Evolutionary conservation across 2,329 filamentous ascomycete species (phyloP), one percentile per base, ranked within the genome.

Genomic region (Colletotrichum sp.): DNA sequence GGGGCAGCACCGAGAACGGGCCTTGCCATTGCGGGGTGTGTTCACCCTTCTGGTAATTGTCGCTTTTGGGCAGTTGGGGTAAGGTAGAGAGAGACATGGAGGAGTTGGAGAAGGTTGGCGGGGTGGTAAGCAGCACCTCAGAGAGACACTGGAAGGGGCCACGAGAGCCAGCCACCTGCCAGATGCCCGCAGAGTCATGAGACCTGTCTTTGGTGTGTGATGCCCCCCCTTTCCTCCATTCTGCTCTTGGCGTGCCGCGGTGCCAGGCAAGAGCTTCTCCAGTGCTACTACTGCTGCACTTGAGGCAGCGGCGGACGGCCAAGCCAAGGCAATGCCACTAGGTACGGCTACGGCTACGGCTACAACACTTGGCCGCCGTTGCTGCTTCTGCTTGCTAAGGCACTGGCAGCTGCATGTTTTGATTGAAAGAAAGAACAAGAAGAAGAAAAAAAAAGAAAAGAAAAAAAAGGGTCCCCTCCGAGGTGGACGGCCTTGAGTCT

Each of bases 111-210:
- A 68, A 61, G 32, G 59, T 52, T 39, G 68, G 34, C 25, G 55
- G 22, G 44, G 44, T 49, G 44, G 44, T 22, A 49, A 49, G 44
- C 44, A 49, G 44, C 44, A 49, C 6, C 11, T n/a, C 44, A 39
- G 59, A 30, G 59, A 57, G 57, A 39, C 36, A 39, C 15, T 39
- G 36, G 36, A 68, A 64, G 44, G 55, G 64, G 73, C 69, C 73
- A 72, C 73, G 73, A 64, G 73, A 76, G 55, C 69, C 55, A 72
- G 63, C 69, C 73, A 76, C 73, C 73, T 76, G 73, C 73, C 73
- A 76, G 55, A 63, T 59, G 22, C 29, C 16, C 30, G 19, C 36
- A 68, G 36, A 72, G 69, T 76, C 73, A 76, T 76, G 73, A 64
- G 73, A 72, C 69, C 69, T 55, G 69, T 76, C 69, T 72, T 67